Conservation (phyloP, 257 asterid species). For the Schizonepeta tenuifolia region DNA sequence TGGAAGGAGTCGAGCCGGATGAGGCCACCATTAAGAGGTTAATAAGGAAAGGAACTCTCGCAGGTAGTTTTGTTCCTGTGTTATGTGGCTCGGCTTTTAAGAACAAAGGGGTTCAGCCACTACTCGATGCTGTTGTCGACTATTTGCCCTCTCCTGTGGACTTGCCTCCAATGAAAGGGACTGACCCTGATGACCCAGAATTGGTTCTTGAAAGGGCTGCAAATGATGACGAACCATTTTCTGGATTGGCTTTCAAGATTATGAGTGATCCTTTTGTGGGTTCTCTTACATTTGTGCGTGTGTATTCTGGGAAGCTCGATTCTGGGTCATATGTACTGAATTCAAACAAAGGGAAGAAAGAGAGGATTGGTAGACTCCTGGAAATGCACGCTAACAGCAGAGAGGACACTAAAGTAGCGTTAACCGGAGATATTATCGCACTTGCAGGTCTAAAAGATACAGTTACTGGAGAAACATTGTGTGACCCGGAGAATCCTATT, state of each 20-base stretch:
- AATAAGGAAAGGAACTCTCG: conserved; percentile 74
- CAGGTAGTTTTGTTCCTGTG: conserved; percentile 73
- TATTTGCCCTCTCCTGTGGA: conserved; percentile 92
- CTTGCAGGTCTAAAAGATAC: conserved; percentile 97
- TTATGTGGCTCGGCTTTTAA: conserved; percentile 95
- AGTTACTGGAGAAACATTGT: conserved; percentile 88
- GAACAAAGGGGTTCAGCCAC: conserved; percentile 95
- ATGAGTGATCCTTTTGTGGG: conserved; percentile 95
- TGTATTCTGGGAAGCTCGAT: conserved; percentile 83
- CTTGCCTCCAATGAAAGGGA: conserved; percentile 87
- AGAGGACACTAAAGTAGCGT: conserved; percentile 79
- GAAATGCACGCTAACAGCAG: conserved; percentile 99
- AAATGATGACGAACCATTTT: conserved; percentile 74
- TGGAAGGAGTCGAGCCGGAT: conserved; percentile 90
- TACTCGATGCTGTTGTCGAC: conserved; percentile 87
- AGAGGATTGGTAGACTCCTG: conserved; percentile 91
- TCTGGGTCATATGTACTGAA: conserved; percentile 87
- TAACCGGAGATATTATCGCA: conserved; percentile 93
- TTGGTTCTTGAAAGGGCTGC: conserved; percentile 56
- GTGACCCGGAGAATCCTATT: conserved; percentile 78
- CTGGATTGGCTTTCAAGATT: conserved; percentile 95
- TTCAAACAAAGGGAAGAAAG: conserved; percentile 90
- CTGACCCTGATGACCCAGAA: conserved; percentile 90
- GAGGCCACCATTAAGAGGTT: conserved; percentile 73
- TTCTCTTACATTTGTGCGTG: conserved; percentile 87